A percentile compares a stretch with the other conserved stretches of the same genome.
These are phyloP conservation scores for Apiospora kogelbergensis DNA, from an alignment of 2,329 filamentous ascomycete genomes.

Conservation along the genomic window DNA sequence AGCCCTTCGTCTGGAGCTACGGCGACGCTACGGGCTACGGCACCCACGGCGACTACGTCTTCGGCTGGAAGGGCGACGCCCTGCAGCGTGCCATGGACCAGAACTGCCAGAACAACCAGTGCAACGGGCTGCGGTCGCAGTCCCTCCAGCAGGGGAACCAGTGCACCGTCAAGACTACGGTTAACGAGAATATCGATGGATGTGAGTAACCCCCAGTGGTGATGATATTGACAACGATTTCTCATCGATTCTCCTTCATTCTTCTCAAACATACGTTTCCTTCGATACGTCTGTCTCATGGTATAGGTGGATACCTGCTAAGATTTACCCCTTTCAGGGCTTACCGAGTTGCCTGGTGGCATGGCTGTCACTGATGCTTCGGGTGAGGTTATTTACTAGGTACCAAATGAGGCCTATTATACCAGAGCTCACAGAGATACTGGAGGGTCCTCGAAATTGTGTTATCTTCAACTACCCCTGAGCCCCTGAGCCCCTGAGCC, in stretches of 20 bases:
- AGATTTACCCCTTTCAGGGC: slow-evolving; percentile 17
- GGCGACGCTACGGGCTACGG: slow-evolving; percentile 32
- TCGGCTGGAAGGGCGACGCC: slow-evolving; percentile 35
- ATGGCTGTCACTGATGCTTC: slow-evolving; percentile 23
- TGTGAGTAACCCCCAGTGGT: slow-evolving; percentile 18
- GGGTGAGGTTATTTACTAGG: background rate
- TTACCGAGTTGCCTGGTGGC: slow-evolving; percentile 23
- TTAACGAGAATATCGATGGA: slow-evolving; percentile 24
- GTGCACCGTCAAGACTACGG: slow-evolving; percentile 20
- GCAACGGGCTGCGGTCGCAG: slow-evolving; percentile 21
- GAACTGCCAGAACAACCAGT: slow-evolving; percentile 33
- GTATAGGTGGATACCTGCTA: slow-evolving; percentile 6
- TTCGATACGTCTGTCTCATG: no score
- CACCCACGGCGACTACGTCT: slow-evolving; percentile 36
- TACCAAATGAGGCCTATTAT: no score
- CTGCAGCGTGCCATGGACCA: slow-evolving; percentile 33
- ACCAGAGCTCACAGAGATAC: background rate
- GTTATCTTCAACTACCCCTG: no score
- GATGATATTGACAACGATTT: no score
- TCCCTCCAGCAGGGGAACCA: slow-evolving; percentile 22
- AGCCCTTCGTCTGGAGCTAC: slow-evolving; percentile 31
- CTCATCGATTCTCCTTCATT: no score
- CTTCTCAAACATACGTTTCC: no score
- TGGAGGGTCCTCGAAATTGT: no score
- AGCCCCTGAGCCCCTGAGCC: no score